phyloP scores from a whole-genome alignment of 768 basidiomycete species.

The Exsudoporus frostii region DNA sequence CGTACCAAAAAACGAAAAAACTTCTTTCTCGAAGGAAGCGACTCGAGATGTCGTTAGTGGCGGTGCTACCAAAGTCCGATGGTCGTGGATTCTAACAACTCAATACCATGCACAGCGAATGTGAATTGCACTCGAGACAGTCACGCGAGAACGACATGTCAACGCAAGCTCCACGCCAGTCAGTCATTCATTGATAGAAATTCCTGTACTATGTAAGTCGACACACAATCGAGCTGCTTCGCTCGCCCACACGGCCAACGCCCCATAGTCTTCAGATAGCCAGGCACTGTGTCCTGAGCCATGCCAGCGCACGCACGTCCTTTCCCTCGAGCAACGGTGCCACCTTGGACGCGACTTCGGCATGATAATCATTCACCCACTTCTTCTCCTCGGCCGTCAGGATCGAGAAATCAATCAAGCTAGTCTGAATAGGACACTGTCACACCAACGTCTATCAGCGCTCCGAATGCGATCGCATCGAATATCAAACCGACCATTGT shows the following conservation, averaged over 20 bases:
- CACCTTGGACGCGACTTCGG: conserved; percentile 55
- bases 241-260: neutral
- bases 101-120: too few relatives aligned
- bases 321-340: conserved; percentile 49
- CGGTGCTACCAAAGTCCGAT: neutral
- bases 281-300: conserved; percentile 21
- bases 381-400: conserved; percentile 63
- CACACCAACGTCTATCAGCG: neutral
- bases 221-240: neutral
- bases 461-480: neutral
- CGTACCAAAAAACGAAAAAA: neutral
- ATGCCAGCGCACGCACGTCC: conserved; percentile 29
- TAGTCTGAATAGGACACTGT: conserved; percentile 83
- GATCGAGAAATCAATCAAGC: conserved; percentile 63
- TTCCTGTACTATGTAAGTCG: neutral
- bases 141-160: neutral
- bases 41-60: neutral
- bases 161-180: neutral
- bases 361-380: conserved; percentile 88
- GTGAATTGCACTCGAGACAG: neutral
- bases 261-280: conserved; percentile 2
- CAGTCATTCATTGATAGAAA: neutral
- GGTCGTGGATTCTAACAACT: too few relatives aligned
- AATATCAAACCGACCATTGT: conserved; percentile 64
- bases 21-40: neutral